phyloP scores from a whole-genome alignment of 805 yeast species.

The Ogataea salicorniae region DNA sequence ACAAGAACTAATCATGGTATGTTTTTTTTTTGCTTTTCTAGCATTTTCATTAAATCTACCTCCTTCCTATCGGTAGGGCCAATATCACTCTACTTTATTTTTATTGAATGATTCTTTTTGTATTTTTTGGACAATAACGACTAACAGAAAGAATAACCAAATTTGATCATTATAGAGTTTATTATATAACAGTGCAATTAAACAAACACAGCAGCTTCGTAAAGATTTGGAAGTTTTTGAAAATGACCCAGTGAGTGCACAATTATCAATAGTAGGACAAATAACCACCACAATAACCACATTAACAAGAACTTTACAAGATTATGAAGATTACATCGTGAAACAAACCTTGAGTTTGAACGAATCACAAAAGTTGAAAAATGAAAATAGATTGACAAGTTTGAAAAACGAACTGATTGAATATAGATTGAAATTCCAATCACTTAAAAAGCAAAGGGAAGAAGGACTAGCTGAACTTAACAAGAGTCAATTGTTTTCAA shows the following conservation, averaged over 20 bases:
- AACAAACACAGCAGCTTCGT: slow-evolving; percentile 70
- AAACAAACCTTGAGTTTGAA: slow-evolving; percentile 47
- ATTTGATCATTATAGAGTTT: slow-evolving; percentile 54
- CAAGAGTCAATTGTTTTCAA: slow-evolving; percentile 45
- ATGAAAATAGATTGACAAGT: slow-evolving; percentile 53
- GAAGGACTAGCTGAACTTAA: slow-evolving; percentile 40
- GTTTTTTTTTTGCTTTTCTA: too few relatives aligned
- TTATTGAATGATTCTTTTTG: neutral
- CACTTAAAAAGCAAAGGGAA: slow-evolving; percentile 54
- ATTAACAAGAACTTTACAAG: slow-evolving; percentile 65
- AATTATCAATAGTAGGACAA: slow-evolving; percentile 57
- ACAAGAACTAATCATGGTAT: too few relatives aligned
- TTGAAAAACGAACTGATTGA: slow-evolving; percentile 46
- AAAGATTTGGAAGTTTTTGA: slow-evolving; percentile 67
- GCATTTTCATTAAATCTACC: too few relatives aligned
- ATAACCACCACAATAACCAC: slow-evolving; percentile 77
- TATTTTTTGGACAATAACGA: neutral
- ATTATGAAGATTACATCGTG: slow-evolving; percentile 36
- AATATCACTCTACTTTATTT: neutral
- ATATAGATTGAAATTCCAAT: slow-evolving; percentile 45
- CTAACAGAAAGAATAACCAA: neutral
- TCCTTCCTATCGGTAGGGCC: too few relatives aligned
- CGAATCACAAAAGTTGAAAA: slow-evolving; percentile 50
- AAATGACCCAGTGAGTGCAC: slow-evolving; percentile 59
- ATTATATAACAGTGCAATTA: slow-evolving; percentile 82